Percentiles rank a stretch among this genome's conserved stretches.
Conservation (phyloP, 495 filamentous ascomycete species). For the Saxophila tyrrhenica region DNA sequence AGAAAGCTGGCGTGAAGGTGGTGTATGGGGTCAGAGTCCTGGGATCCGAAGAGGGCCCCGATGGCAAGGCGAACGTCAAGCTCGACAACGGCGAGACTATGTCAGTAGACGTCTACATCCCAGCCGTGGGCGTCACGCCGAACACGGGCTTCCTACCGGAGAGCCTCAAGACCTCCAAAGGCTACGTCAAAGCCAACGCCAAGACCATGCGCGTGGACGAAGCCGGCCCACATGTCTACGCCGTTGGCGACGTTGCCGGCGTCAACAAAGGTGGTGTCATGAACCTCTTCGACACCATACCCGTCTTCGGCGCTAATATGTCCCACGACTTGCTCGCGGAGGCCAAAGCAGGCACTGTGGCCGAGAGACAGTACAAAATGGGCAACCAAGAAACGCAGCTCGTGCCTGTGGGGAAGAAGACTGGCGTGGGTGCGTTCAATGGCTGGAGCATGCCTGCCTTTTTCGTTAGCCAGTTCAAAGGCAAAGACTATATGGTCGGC, state of each 20-base stretch:
- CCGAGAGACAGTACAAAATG: slow-evolving; percentile 24
- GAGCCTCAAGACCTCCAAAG: slow-evolving; percentile 27
- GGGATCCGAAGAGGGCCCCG: slow-evolving; percentile 11
- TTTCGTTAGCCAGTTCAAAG: slow-evolving; percentile 49
- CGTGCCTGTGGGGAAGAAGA: slow-evolving; percentile 43
- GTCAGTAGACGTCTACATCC: slow-evolving; percentile 39
- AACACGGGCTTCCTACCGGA: slow-evolving; percentile 35
- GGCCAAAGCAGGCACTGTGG: slow-evolving; percentile 8
- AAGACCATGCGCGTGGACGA: slow-evolving; percentile 38
- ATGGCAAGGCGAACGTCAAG: slow-evolving; percentile 24
- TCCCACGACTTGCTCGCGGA: slow-evolving; percentile 28
- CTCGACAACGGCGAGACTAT: slow-evolving; percentile 31
- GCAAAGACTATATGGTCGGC: slow-evolving; percentile 45
- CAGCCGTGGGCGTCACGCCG: slow-evolving; percentile 35
- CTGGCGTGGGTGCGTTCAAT: slow-evolving; percentile 45
- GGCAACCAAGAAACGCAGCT: slow-evolving; percentile 31
- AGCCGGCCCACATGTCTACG: slow-evolving; percentile 39
- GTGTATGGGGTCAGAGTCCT: slow-evolving; percentile 30
- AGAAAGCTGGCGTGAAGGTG: slow-evolving; percentile 35
- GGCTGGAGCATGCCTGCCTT: slow-evolving; percentile 44
- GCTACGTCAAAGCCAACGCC: slow-evolving; percentile 34
- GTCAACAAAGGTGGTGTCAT: slow-evolving; percentile 29
- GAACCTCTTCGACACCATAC: slow-evolving; percentile 32
- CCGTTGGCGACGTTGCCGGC: slow-evolving; percentile 33
- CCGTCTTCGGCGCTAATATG: slow-evolving; percentile 36